Conservation (phyloP, 352 stramenopile species). For the Phytophthora tubulina region DNA sequence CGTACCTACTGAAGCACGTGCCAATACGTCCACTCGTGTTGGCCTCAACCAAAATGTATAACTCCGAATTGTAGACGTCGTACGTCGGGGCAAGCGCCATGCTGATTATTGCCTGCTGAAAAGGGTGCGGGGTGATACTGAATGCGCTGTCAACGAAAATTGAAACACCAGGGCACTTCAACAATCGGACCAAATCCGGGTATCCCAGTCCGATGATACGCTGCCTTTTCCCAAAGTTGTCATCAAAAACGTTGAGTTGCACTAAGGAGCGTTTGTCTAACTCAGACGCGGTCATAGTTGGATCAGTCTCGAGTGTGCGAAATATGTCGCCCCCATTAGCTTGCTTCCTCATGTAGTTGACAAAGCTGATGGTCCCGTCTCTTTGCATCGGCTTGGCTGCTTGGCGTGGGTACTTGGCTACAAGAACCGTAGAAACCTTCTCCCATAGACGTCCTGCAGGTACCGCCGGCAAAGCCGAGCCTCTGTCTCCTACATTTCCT, state of each 20-base stretch:
- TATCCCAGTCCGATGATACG: not conserved
- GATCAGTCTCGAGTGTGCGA: not conserved
- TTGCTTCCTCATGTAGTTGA: not conserved
- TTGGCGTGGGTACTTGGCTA: not conserved
- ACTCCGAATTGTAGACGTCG: not conserved
- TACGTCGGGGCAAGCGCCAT: not conserved
- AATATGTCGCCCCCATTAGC: not conserved
- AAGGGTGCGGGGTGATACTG: not conserved
- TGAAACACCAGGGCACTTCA: not conserved
- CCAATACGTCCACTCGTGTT: not conserved
- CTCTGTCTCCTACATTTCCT: not conserved
- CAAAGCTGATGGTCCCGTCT: not conserved
- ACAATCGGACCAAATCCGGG: not conserved
- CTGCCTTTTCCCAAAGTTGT: not conserved
- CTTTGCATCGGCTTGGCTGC: not conserved
- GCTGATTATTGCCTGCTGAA: not conserved
- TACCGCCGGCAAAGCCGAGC: not conserved
- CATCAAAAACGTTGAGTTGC: not conserved
- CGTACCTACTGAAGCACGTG: not conserved
- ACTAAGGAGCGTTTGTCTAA: not conserved
- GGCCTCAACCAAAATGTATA: not conserved
- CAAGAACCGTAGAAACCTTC: not conserved
- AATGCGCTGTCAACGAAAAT: not conserved
- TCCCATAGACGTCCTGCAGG: not conserved
- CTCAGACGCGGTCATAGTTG: not conserved